A percentile compares a stretch with the other conserved stretches of the same genome.
These are phyloP conservation scores for Astrothelium macrocarpum DNA, from an alignment of 495 filamentous ascomycete species.

Conservation along the genomic window DNA sequence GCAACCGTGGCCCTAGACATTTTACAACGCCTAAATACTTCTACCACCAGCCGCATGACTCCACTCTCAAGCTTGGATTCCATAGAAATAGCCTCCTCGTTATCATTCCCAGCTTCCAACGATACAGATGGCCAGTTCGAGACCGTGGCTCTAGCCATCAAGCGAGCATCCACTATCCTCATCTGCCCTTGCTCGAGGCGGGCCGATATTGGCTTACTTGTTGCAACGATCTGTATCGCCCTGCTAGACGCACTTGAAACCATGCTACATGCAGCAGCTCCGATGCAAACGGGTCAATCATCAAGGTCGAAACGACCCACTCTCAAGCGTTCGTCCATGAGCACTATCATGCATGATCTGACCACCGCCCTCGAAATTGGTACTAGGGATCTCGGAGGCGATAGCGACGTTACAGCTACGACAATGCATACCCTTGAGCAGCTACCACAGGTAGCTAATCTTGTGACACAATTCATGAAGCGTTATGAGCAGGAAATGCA, in stretches of 20 bases:
- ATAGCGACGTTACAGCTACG: background rate
- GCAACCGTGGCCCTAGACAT: background rate
- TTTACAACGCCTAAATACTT: background rate
- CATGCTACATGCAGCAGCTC: slow-evolving; percentile 3
- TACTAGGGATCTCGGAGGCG: background rate
- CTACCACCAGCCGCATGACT: background rate
- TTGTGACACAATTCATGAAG: slow-evolving; percentile 15
- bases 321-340: background rate
- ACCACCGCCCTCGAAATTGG: background rate
- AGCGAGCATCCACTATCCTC: slow-evolving; percentile 16
- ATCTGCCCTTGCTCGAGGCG: slow-evolving; percentile 16
- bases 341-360: background rate
- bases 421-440: slow-evolving; percentile 10
- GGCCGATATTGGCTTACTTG: slow-evolving; percentile 10
- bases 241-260: slow-evolving; percentile 11
- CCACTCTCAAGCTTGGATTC: background rate
- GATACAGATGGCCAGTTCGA: background rate
- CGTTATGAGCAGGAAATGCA: slow-evolving; percentile 9
- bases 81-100: background rate
- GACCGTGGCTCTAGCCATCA: slow-evolving; percentile 11
- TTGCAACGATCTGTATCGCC: slow-evolving; percentile 9
- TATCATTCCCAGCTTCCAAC: background rate
- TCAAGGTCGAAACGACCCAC: background rate
- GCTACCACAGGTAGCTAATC: slow-evolving; percentile 13
- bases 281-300: background rate